phyloP scores from a whole-genome alignment of 345 rosid genomes.

The Bretschneidera sinensis region DNA sequence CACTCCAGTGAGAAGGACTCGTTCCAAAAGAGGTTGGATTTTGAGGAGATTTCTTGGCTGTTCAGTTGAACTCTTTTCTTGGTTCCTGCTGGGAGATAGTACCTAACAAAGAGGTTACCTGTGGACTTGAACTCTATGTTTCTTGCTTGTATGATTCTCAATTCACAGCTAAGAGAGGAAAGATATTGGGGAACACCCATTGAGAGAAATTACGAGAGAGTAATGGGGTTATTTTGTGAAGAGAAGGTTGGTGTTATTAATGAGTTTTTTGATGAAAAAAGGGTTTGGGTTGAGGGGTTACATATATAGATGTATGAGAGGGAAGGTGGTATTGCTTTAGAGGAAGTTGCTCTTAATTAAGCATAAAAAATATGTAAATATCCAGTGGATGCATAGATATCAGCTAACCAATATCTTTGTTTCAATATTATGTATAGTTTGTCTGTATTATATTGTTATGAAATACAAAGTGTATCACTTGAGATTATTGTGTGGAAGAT shows the following conservation, averaged over 20 bases:
- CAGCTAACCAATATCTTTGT: slow-evolving; percentile 12
- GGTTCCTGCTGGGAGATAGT: slow-evolving; percentile 52
- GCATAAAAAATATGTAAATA: not conserved
- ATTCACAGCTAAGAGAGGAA: slow-evolving; percentile 45
- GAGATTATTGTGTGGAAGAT: slow-evolving; percentile 16
- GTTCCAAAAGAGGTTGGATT: slow-evolving; percentile 42
- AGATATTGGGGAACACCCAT: slow-evolving; percentile 31
- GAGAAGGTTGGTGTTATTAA: not conserved
- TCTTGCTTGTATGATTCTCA: slow-evolving; percentile 62
- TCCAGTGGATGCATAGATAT: slow-evolving; percentile 4
- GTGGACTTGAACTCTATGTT: slow-evolving; percentile 42
- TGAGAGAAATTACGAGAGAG: not conserved
- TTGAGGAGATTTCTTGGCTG: slow-evolving; percentile 41
- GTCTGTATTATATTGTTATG: too few relatives aligned
- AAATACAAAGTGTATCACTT: slow-evolving; percentile 3
- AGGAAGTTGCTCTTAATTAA: slow-evolving; percentile 5
- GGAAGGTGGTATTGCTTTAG: slow-evolving; percentile 8
- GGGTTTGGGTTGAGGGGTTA: not conserved
- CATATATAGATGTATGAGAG: slow-evolving; percentile 3
- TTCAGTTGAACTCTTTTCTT: slow-evolving; percentile 49
- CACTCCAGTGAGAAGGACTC: slow-evolving; percentile 60
- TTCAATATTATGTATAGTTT: not conserved
- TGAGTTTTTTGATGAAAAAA: slow-evolving; percentile 5
- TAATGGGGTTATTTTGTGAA: not conserved
- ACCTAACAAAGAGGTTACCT: slow-evolving; percentile 53